Conservation (phyloP, 257 asterid species). For the Nicotiana benthamiana region DNA sequence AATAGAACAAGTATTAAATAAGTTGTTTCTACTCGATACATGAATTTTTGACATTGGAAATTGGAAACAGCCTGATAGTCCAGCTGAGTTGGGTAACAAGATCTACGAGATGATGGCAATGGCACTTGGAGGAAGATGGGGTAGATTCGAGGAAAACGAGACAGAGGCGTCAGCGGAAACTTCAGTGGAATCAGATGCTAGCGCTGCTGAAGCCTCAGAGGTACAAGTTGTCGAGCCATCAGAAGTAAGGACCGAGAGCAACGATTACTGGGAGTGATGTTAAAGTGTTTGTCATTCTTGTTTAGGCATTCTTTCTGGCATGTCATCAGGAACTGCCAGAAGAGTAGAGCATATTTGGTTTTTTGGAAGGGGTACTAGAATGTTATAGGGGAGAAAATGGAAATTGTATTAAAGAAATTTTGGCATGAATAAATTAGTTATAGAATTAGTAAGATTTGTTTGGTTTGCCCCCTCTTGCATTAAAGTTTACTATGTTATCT, state of each 20-base stretch:
- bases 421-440: not conserved
- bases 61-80: slow-evolving; percentile 79
- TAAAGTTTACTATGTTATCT: not conserved
- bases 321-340: not conserved
- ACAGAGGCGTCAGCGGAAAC: slow-evolving; percentile 6
- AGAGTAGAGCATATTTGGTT: not conserved
- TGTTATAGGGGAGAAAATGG: not conserved
- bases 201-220: slow-evolving; percentile 28
- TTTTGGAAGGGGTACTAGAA: not conserved
- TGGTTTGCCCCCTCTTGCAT: not conserved
- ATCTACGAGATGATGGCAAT: slow-evolving; percentile 97
- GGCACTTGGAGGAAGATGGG: slow-evolving; percentile 99
- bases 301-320: not conserved
- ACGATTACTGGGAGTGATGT: slow-evolving; percentile 39
- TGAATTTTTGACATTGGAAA: not conserved
- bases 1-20: not conserved
- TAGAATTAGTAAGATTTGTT: not conserved
- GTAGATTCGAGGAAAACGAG: slow-evolving; percentile 53
- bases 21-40: not conserved
- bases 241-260: slow-evolving; percentile 74
- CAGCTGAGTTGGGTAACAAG: slow-evolving; percentile 90
- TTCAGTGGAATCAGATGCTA: slow-evolving; percentile 22
- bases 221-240: slow-evolving; percentile 71
- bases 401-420: not conserved
- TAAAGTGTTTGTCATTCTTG: slow-evolving; percentile 35